phyloP scores from a whole-genome alignment of 202 grass and related monocot species.

The Miscanthus sacchariflorus region DNA sequence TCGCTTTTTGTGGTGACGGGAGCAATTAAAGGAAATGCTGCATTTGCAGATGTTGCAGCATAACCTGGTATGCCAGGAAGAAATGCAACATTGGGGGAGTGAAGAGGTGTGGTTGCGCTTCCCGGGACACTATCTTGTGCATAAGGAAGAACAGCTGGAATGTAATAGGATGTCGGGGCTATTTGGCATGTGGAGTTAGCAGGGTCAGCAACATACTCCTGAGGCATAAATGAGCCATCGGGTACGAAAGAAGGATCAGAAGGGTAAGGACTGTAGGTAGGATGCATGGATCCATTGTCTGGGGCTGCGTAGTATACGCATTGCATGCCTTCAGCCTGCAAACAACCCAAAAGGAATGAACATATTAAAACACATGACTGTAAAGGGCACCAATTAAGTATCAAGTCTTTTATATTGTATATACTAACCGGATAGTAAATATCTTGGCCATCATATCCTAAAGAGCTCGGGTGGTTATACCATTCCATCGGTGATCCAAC shows the following conservation, averaged over 20 bases:
- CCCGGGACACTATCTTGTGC: conserved; percentile 49
- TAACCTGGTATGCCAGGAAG: conserved; percentile 49
- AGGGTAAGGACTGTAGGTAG: conserved; percentile 62
- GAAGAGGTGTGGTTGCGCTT: conserved; percentile 34
- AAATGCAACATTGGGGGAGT: conserved; percentile 38
- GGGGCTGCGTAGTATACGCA: conserved; percentile 60
- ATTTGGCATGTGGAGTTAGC: conserved; percentile 58
- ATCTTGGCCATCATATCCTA: conserved; percentile 70
- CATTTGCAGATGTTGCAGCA: conserved; percentile 45
- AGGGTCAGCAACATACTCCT: conserved; percentile 58
- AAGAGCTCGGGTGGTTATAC: conserved; percentile 56
- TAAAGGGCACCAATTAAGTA: not conserved
- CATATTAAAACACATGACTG: not conserved
- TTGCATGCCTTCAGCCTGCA: conserved; percentile 57
- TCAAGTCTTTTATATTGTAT: not conserved
- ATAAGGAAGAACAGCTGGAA: conserved; percentile 67
- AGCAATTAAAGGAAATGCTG: conserved; percentile 37
- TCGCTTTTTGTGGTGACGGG: conserved; percentile 41
- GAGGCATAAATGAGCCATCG: conserved; percentile 54
- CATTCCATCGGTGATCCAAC: conserved; percentile 59
- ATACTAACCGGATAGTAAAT: conserved; percentile 60
- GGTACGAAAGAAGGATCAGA: conserved; percentile 49
- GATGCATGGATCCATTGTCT: conserved; percentile 60
- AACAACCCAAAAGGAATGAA: conserved; percentile 24
- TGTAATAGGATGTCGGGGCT: conserved; percentile 58